phyloP scores from a whole-genome alignment of 805 yeast genomes.

The Saturnispora halmiae region DNA sequence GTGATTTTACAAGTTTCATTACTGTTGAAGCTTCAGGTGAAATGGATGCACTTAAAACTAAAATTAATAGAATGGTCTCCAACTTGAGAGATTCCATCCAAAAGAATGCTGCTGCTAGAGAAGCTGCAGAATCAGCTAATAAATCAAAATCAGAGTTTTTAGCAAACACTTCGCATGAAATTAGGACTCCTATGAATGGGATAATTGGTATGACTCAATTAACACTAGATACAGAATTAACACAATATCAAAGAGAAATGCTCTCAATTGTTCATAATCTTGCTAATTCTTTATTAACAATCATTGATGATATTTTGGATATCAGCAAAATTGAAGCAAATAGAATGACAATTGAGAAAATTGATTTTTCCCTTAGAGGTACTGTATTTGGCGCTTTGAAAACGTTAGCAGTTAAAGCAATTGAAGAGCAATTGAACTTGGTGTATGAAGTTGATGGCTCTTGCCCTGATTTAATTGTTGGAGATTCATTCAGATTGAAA shows the following conservation, averaged over 20 bases:
- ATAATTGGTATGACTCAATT: conserved; percentile 89
- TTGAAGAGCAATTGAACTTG: conserved; percentile 73
- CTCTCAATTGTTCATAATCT: conserved; percentile 79
- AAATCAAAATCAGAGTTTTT: conserved; percentile 83
- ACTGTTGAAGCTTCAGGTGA: conserved; percentile 91
- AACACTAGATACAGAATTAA: conserved; percentile 78
- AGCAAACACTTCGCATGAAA: conserved; percentile 83
- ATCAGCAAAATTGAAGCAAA: conserved; percentile 90
- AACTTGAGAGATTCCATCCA: conserved; percentile 83
- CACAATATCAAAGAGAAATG: conserved; percentile 91
- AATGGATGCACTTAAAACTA: conserved; percentile 64
- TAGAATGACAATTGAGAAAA: conserved; percentile 86
- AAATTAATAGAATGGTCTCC: conserved; percentile 73
- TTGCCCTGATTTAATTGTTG: conserved; percentile 78
- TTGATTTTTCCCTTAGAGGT: conserved; percentile 76
- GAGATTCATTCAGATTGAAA: conserved; percentile 81
- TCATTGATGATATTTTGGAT: conserved; percentile 84
- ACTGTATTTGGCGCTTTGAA: conserved; percentile 86
- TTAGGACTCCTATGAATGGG: conserved; percentile 89
- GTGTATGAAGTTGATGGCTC: conserved; percentile 77
- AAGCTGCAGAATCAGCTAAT: conserved; percentile 88
- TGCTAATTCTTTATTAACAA: conserved; percentile 76
- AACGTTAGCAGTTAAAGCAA: conserved; percentile 83
- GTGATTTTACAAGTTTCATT: conserved; percentile 82
- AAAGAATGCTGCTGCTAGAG: conserved; percentile 87